A percentile compares a stretch with the other conserved stretches of the same genome.
Evolutionary conservation across 75 land plant species (phyloP).

Genomic region (Chamaecyparis obtusa): DNA sequence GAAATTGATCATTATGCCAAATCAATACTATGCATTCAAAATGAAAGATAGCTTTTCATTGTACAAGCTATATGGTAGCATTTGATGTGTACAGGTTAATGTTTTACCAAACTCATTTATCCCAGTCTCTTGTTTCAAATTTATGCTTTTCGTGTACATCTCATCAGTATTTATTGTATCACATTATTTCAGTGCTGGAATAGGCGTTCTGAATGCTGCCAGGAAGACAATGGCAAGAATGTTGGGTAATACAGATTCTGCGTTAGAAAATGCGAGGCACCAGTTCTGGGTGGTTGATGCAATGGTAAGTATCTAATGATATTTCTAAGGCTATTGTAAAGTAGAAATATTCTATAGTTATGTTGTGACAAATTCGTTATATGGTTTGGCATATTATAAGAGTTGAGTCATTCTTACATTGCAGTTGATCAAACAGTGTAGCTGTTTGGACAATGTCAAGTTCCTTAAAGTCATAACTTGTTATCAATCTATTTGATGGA

Average conservation of each 20-base stretch:
- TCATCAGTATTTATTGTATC: background rate
- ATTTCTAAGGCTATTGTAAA: background rate
- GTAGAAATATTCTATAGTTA: background rate
- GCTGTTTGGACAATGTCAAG: background rate
- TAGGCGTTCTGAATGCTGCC: conserved; percentile 92
- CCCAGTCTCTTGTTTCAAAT: background rate
- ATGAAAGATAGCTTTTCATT: background rate
- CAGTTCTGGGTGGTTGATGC: conserved; percentile 98
- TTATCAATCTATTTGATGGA: background rate
- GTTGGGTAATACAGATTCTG: conserved; percentile 66
- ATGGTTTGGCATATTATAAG: background rate
- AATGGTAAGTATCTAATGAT: conserved; percentile 35
- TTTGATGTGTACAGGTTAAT: background rate
- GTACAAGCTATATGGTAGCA: background rate
- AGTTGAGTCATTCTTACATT: background rate
- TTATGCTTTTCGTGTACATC: background rate
- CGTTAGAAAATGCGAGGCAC: conserved; percentile 72
- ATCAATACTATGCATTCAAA: background rate
- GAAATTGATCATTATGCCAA: background rate
- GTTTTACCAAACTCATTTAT: background rate
- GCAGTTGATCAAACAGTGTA: background rate
- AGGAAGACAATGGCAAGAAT: conserved; percentile 96
- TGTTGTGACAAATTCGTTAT: background rate
- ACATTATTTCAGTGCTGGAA: conserved; percentile 79
- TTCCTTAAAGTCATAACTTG: background rate